These are phyloP conservation scores for Truncatella angustata DNA, from an alignment of 2,329 filamentous ascomycete genomes.

Conservation along the genomic window DNA sequence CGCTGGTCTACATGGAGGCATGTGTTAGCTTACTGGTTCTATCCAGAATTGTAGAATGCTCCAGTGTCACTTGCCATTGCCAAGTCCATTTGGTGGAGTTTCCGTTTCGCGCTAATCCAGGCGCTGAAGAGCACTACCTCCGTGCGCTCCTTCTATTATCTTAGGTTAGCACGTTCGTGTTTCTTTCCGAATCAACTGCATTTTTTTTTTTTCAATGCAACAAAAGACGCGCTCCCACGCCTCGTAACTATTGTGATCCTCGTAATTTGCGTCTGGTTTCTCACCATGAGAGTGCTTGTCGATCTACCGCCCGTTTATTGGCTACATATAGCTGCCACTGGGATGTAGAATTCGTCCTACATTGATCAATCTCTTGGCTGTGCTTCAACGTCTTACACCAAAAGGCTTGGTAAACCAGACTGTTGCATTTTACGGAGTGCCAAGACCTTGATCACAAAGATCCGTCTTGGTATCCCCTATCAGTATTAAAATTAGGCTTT, in stretches of 20 bases:
- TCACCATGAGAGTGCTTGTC: no score
- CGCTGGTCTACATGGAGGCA: no score
- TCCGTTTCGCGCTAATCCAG: not conserved
- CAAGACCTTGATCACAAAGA: not conserved
- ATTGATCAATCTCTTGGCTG: constrained; percentile 2
- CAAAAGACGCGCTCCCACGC: no score
- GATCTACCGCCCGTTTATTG: not conserved
- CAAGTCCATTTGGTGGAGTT: not conserved
- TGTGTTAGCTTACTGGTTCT: no score
- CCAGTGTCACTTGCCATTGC: not conserved
- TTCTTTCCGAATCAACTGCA: no score
- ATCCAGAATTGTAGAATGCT: not conserved
- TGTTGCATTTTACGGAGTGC: not conserved
- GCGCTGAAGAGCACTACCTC: not conserved
- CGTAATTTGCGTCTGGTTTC: no score
- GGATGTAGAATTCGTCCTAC: not conserved
- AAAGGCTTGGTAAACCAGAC: not conserved
- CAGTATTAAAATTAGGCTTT: not conserved
- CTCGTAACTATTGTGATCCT: no score
- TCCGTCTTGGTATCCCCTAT: constrained; percentile 10
- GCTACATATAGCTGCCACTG: not conserved
- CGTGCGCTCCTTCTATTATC: not conserved
- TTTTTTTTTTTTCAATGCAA: no score
- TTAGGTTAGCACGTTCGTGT: no score
- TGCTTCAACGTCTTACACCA: constrained; percentile 6